Evolutionary conservation across 2,329 filamentous ascomycete genomes (phyloP).

Genomic region (Penicillium sp.): DNA sequence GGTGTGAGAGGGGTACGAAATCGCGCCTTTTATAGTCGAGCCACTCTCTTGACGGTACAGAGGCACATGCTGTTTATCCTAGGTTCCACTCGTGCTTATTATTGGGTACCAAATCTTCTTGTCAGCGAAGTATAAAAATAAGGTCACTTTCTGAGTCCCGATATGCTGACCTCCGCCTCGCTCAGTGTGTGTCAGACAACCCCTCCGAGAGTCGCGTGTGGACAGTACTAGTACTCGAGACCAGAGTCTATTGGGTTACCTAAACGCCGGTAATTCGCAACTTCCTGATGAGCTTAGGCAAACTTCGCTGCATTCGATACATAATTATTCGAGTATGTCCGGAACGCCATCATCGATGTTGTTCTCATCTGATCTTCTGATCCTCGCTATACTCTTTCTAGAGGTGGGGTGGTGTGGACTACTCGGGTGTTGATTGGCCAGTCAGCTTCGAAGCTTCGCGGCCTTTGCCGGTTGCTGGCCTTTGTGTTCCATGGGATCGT

Average conservation of each 20-base stretch:
- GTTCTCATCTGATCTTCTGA: not conserved
- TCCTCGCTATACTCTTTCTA: not conserved
- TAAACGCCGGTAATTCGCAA: too few species aligned
- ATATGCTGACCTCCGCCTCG: not conserved
- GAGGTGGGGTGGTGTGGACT: not conserved
- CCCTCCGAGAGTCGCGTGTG: not conserved
- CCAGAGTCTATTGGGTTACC: not conserved
- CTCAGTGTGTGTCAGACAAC: conserved; percentile 5
- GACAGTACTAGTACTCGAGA: not conserved
- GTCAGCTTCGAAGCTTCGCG: not conserved
- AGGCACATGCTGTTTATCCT: not conserved
- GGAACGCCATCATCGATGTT: not conserved
- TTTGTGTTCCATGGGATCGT: not conserved
- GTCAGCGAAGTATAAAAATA: not conserved
- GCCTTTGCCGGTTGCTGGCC: not conserved
- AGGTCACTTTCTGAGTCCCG: not conserved
- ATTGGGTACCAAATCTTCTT: not conserved
- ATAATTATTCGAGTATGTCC: not conserved
- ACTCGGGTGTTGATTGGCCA: not conserved
- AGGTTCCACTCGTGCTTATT: not conserved
- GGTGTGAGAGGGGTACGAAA: not conserved
- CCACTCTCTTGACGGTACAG: not conserved
- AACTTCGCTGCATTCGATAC: too few species aligned
- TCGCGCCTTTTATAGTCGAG: not conserved
- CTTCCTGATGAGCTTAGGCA: not conserved